These are phyloP conservation scores for Fusarium marasasianum DNA, from an alignment of 2,329 filamentous ascomycete genomes.

Conservation along the genomic window DNA sequence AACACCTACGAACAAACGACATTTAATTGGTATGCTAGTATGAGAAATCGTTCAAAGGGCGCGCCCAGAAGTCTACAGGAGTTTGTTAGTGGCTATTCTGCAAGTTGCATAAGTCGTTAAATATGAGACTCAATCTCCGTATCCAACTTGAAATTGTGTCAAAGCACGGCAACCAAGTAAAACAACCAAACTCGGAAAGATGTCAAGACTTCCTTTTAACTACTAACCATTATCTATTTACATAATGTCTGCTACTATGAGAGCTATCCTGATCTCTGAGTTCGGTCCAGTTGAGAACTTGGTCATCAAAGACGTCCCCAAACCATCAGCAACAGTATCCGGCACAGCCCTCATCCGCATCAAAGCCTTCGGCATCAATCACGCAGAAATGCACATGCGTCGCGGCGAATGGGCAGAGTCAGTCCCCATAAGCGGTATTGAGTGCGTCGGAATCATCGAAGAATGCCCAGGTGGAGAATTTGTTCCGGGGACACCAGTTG, in stretches of 20 bases:
- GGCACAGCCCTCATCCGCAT: not conserved
- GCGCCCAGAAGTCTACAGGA: too few species aligned
- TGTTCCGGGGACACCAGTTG: rapidly evolving
- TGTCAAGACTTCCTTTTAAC: rapidly evolving
- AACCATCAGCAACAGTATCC: not conserved
- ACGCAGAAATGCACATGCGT: not conserved
- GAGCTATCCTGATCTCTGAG: not conserved
- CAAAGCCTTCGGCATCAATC: not conserved
- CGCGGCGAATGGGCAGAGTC: not conserved
- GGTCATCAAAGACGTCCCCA: not conserved
- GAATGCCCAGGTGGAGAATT: not conserved
- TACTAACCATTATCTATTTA: rapidly evolving
- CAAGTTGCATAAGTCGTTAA: too few species aligned
- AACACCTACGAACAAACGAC: too few species aligned
- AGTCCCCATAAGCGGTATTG: not conserved
- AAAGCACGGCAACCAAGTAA: rapidly evolving
- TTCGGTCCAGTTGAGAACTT: not conserved
- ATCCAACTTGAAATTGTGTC: rapidly evolving
- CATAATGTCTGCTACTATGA: not conserved
- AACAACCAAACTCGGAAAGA: rapidly evolving
- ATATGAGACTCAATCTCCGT: rapidly evolving
- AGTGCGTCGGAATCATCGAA: not conserved
- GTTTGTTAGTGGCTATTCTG: rapidly evolving
- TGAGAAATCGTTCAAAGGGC: too few species aligned
- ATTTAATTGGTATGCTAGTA: too few species aligned